These are phyloP conservation scores for Akanthomyces dipterigenus DNA, from an alignment of 2,329 filamentous ascomycete genomes.

Conservation along the genomic window DNA sequence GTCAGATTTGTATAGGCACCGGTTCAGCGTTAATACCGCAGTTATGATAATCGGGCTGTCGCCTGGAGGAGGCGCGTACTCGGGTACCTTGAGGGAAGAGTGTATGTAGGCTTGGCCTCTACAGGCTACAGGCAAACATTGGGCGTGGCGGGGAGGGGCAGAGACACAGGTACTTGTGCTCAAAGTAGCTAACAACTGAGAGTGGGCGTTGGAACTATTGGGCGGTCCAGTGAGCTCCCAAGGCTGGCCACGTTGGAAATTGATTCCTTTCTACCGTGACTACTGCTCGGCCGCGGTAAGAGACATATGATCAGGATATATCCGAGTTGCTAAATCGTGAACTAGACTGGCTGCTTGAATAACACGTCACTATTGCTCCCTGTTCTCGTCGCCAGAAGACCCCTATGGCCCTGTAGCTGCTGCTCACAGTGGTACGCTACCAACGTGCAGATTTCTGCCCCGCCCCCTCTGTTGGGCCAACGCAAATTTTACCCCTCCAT, in stretches of 20 bases:
- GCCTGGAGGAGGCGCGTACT: neutral
- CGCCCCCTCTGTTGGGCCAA: slow-evolving; percentile 2
- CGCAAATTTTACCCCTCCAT: slow-evolving; percentile 10
- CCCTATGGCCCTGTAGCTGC: neutral
- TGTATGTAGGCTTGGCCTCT: neutral
- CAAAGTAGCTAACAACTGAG: neutral
- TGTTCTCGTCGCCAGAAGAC: neutral
- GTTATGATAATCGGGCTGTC: neutral
- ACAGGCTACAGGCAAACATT: neutral
- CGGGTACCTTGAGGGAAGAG: slow-evolving; percentile 2
- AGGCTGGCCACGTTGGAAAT: neutral
- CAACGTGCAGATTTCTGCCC: neutral
- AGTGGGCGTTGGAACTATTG: neutral
- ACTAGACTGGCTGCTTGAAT: too few relatives aligned
- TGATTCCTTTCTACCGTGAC: too few relatives aligned
- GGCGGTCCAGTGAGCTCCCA: neutral
- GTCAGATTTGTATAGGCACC: neutral
- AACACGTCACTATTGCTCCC: too few relatives aligned
- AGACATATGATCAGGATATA: too few relatives aligned
- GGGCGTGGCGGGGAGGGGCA: neutral
- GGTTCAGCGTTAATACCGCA: neutral
- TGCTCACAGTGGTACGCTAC: neutral
- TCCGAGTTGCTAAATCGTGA: too few relatives aligned
- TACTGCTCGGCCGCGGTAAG: too few relatives aligned
- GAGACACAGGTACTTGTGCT: neutral